A percentile compares a stretch with the other conserved stretches of the same genome.
Conservation (phyloP, 805 yeast genomes). For the Metschnikowia cubensis region DNA sequence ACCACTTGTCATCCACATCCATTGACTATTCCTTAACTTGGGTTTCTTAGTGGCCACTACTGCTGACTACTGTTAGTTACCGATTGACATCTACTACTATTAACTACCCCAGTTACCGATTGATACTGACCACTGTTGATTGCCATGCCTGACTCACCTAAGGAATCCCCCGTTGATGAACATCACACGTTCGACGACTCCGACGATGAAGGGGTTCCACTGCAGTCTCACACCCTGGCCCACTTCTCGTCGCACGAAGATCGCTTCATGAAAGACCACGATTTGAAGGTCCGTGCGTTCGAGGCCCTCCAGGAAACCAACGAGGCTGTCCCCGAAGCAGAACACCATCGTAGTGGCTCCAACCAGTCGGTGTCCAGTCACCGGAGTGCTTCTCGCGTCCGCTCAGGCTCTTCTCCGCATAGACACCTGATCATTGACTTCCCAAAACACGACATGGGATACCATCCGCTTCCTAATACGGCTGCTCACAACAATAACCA, state of each 20-base stretch:
- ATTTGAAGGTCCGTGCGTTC: conserved; percentile 60
- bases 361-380: not conserved
- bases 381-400: too few species aligned
- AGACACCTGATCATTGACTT: conserved; percentile 39
- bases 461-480: conserved; percentile 19
- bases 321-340: conserved; percentile 16
- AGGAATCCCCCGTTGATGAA: conserved; percentile 4
- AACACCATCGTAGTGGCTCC: conserved; percentile 29
- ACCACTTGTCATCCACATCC: too few species aligned
- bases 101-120: too few species aligned
- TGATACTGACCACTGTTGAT: too few species aligned
- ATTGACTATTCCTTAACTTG: too few species aligned
- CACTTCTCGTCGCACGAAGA: conserved; percentile 68
- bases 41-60: too few species aligned
- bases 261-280: conserved; percentile 57
- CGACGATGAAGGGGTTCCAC: conserved; percentile 26
- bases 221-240: conserved; percentile 40
- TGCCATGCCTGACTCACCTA: not conserved
- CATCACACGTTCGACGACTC: conserved; percentile 11
- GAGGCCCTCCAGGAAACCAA: conserved; percentile 35
- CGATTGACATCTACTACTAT: too few species aligned
- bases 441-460: conserved; percentile 21
- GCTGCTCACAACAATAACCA: conserved; percentile 19
- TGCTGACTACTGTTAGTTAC: too few species aligned
- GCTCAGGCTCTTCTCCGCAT: conserved; percentile 20